Conservation (phyloP, 345 rosid species). For the Lepidium africanum region DNA sequence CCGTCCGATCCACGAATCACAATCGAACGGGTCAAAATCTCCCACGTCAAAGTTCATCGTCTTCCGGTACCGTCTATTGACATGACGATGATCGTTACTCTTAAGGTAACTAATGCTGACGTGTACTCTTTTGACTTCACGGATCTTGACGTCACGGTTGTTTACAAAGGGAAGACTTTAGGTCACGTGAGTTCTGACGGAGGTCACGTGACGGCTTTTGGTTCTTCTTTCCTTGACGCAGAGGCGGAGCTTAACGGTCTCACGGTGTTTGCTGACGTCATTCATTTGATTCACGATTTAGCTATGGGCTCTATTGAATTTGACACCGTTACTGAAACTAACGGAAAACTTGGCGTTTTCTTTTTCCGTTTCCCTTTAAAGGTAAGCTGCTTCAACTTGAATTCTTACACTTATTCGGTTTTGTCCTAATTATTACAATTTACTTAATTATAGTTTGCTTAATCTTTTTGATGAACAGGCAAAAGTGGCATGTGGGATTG, state of each 20-base stretch:
- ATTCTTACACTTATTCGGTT: slow-evolving; percentile 5
- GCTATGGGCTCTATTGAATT: slow-evolving; percentile 40
- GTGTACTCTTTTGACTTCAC: slow-evolving; percentile 59
- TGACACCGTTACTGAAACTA: slow-evolving; percentile 52
- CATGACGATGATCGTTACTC: slow-evolving; percentile 41
- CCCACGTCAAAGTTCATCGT: slow-evolving; percentile 43
- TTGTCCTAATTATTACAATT: neutral
- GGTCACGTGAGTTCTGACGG: slow-evolving; percentile 55
- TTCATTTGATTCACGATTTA: slow-evolving; percentile 46
- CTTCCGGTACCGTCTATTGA: slow-evolving; percentile 44
- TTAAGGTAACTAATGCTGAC: slow-evolving; percentile 58
- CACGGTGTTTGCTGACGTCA: slow-evolving; percentile 46
- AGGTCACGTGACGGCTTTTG: slow-evolving; percentile 57
- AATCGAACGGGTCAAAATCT: slow-evolving; percentile 43
- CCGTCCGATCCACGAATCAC: slow-evolving; percentile 65
- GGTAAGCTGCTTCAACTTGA: slow-evolving; percentile 34
- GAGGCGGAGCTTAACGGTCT: slow-evolving; percentile 55
- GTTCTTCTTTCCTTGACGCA: slow-evolving; percentile 58
- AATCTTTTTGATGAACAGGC: slow-evolving; percentile 19
- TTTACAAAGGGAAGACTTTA: slow-evolving; percentile 60
- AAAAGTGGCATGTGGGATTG: slow-evolving; percentile 26
- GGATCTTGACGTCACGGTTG: slow-evolving; percentile 44
- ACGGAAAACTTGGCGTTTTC: slow-evolving; percentile 49
- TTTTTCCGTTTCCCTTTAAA: slow-evolving; percentile 55
- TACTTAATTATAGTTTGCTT: too few species aligned